Percentiles rank a stretch among this genome's conserved stretches.
Evolutionary conservation across 495 filamentous ascomycete species (phyloP).

Genomic region (Daldinia bambusicola): DNA sequence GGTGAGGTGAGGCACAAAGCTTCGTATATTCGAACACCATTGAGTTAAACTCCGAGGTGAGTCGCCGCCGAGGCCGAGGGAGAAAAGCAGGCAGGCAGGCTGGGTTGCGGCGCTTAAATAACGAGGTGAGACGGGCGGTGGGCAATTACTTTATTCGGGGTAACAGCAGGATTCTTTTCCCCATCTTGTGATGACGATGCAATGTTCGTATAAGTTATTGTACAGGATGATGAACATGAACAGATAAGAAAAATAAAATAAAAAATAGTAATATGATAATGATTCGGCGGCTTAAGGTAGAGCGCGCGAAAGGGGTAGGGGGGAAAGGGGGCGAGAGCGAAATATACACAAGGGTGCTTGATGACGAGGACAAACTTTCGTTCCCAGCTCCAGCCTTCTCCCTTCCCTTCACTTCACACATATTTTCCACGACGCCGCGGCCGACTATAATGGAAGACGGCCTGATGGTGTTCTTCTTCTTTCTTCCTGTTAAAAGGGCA

Average conservation of each 20-base stretch:
- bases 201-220: conserved; percentile 42
- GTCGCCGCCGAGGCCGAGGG: neutral
- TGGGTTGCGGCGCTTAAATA: too few species aligned
- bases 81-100: neutral
- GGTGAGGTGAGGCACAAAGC: neutral
- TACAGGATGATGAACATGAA: conserved; percentile 35
- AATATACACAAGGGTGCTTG: conserved; percentile 44
- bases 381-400: conserved; percentile 27
- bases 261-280: neutral
- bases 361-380: conserved; percentile 8
- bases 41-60: neutral
- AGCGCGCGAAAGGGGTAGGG: conserved; percentile 11
- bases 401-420: conserved; percentile 1
- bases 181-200: conserved; percentile 40
- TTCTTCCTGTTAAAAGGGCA: conserved; percentile 7
- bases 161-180: conserved; percentile 17
- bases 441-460: conserved; percentile 15
- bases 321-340: conserved; percentile 13
- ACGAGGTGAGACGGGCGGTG: conserved; percentile 9
- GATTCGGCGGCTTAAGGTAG: conserved; percentile 20
- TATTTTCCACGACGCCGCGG: conserved; percentile 31
- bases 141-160: conserved; percentile 42
- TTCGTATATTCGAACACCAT: neutral
- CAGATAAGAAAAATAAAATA: conserved; percentile 15
- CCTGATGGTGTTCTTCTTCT: neutral